Base-by-base conservation (phyloP, 768 basidiomycete genomes). In the Xerocomellus chrysenteron region DNA sequence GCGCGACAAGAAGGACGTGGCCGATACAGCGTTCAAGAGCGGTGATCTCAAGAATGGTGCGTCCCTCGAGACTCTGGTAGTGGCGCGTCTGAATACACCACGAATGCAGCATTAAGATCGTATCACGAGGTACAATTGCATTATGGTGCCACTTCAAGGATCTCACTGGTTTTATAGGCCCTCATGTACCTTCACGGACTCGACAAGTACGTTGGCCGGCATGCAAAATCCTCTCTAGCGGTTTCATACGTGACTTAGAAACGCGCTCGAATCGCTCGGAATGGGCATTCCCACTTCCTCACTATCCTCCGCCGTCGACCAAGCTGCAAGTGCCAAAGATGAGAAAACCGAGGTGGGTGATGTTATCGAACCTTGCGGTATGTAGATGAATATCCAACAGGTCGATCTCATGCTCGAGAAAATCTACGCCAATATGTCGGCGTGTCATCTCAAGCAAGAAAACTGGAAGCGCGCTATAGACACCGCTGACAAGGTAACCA, bases 401-500 rank as follows among this genome's bases (percentile, higher is more conserved):
- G 79, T 84, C 19, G 92, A 93, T 68, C 76, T 84, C 11, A 78
- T 92, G 39, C 70, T 90, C 19, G 90, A 90, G 72, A 93, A 88
- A 75, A 83, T 92, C 45, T 90, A 93, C 59, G 82, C 88, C 4
- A 94, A 94, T 54, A 88, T 90, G 87, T 83, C 86, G 3, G 90
- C 89, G 6, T 91, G 90, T 62, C 89, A 93, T 68, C 74, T 93
- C 65, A 92, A 90, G 72, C 83, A 83, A 48, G 76, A 78, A 46
- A 94, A 91, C 66, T 94, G 88, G 88, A 82, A 84, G 65, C 83
- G 92, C 14, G 87, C 86, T 0, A 68, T 82, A 50, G 89, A 93
- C 62, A 86, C 89, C n/a, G 89, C 92, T 24, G 85, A 92, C 63
- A 88, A 92, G 79, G 90, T 81, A 43, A 16, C 67, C 24, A 32